These are phyloP conservation scores for Neobulgaria alba DNA, from an alignment of 2,329 filamentous ascomycete genomes.

Conservation along the genomic window DNA sequence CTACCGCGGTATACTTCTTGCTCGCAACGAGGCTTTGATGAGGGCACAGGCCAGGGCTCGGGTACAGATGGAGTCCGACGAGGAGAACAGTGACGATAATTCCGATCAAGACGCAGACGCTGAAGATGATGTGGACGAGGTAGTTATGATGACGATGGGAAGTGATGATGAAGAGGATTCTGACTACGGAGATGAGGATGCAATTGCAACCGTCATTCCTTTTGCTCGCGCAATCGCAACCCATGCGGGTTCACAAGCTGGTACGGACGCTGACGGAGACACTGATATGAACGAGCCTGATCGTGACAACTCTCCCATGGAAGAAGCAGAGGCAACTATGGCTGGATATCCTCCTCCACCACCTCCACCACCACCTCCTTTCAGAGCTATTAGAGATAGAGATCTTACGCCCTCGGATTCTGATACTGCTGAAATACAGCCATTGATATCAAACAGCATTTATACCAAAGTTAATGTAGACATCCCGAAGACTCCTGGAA, in stretches of 20 bases:
- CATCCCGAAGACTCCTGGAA: constrained; percentile 74
- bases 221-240: constrained; percentile 18
- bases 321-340: constrained; percentile 69
- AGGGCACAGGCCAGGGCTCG: constrained; percentile 12
- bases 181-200: constrained; percentile 5
- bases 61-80: constrained; percentile 14
- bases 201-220: constrained; percentile 1
- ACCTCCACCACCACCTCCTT: constrained; percentile 35
- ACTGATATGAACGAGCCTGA: constrained; percentile 34
- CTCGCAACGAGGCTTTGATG: constrained; percentile 15
- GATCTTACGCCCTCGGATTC: constrained; percentile 65
- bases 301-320: constrained; percentile 50
- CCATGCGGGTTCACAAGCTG: constrained; percentile 23
- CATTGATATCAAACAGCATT: constrained; percentile 51
- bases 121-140: constrained; percentile 40
- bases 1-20: constrained; percentile 13
- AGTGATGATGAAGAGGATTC: constrained; percentile 27
- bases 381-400: constrained; percentile 41
- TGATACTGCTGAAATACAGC: constrained; percentile 53
- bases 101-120: constrained; percentile 3
- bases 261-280: constrained; percentile 33
- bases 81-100: constrained; percentile 15
- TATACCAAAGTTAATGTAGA: constrained; percentile 58
- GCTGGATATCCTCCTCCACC: constrained; percentile 60
- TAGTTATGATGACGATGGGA: constrained; percentile 21